Evolutionary conservation across 805 yeast species (phyloP), one percentile per base, ranked within the genome.

Genomic region (Metschnikowia matae): DNA sequence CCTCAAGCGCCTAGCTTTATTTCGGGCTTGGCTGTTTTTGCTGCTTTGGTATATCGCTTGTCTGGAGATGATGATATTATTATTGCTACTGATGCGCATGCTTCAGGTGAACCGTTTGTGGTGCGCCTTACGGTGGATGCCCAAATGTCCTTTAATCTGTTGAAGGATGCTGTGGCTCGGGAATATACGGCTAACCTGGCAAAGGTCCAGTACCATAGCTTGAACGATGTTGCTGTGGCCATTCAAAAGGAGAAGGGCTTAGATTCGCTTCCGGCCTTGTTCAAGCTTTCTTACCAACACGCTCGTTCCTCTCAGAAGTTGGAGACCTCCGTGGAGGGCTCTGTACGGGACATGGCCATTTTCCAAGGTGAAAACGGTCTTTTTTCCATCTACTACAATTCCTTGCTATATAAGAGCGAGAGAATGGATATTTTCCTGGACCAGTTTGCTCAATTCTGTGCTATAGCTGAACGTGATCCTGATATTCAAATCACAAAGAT

Each of bases 1-100:
- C n/a, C n/a, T n/a, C n/a, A 18, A 4, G 26, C 42, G 13, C 38
- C 35, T 13, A 42, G 52, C 55, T 87, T 85, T 64, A 62, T 73
- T 8, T 67, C 79, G 14, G 83, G 84, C 0, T 73, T 89, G 54
- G 73, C 96, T 15, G 80, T 80, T 0, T 87, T 84, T 69, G 81
- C 85, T 21, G 81, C 85, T 0, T 75, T 92, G 50, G 76, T 89
- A 36, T 85, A 80, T 67, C 77, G 98, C 62, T 73, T 89, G 43
- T 86, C 97, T 2, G 98, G 97, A 21, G 98, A 92, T 65, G 97
- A 92, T 57, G 97, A 92, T 61, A 84, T 94, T 46, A 84, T 86
- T n/a, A 71, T 92, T 53, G 90, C 91, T n/a, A 83, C 90, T 0
- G 82, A 85, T 57, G 66, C 78, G 23, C 54, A 56, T 13, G 53